Evolutionary conservation across 2,329 filamentous ascomycete species (phyloP), one percentile per base, ranked within the genome.

Genomic region (Lecanicillium sp.): DNA sequence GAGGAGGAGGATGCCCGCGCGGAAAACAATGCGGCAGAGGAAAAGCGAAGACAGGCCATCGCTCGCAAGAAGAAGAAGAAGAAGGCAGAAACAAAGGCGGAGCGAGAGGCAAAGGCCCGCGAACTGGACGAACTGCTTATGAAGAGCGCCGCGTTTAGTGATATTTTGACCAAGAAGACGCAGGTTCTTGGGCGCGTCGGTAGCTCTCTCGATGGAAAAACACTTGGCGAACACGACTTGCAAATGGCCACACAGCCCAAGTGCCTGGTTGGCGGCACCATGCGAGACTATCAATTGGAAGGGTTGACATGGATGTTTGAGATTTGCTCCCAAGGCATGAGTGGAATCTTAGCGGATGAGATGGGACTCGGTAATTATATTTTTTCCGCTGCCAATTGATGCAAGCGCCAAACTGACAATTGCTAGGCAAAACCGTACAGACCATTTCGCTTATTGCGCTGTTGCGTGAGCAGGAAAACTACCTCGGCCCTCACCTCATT

Each of bases 221-320:
- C 71, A 0, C 58, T 81, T 0, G 74, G 75, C 5, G 76, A 79
- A 44, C 77, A 80, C 39, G 73, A 88, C 39, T 61, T 96, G 13
- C 72, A 80, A 41, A 87, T 94, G 57, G 90, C 89, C 0, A 72
- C 84, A 45, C 92, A 98, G 55, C 92, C 92, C 0, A 80, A 82
- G 46, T 79, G 88, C 42, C 79, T 98, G 50, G 80, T 82, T 1
- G 87, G 87, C 5, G 92, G 92, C 2, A 83, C 81, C 4, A 97
- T 98, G 90, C 74, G 89, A 14, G 84, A 86, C 45, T 98, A 98
- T 55, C 92, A 98, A 52, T 66, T 98, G 0, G 90, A 97, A 56
- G 92, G 92, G 0, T 61, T 98, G 1, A 94, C 94, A 1, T 98
- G 92, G 92, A 81, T 98, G 68, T 94, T 84, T 51, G 87, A 95